phyloP scores from a whole-genome alignment of 176 grass and related monocot genomes.

The Eremochloa ophiuroides region DNA sequence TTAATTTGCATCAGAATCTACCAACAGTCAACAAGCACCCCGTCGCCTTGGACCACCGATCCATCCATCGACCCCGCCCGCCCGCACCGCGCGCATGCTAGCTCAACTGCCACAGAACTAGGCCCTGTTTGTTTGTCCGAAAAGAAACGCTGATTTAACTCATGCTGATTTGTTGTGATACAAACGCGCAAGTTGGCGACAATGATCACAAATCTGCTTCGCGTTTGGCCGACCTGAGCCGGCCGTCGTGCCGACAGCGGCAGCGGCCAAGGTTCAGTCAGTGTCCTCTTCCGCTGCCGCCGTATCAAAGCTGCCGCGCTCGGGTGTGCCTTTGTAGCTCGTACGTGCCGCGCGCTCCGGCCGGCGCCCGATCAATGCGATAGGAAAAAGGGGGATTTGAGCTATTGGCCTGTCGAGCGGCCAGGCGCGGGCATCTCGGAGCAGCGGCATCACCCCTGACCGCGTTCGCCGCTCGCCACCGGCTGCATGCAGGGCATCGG shows the following conservation, averaged over 20 bases:
- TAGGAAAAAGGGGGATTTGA: background rate
- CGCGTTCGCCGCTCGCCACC: background rate
- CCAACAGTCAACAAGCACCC: background rate
- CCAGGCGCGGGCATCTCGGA: slow-evolving; percentile 28
- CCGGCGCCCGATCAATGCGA: background rate
- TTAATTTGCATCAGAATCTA: slow-evolving; percentile 24
- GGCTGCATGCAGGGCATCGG: background rate
- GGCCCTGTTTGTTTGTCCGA: no score
- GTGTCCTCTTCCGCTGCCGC: background rate
- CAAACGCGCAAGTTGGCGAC: no score
- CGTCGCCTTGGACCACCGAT: background rate
- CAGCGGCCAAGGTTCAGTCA: background rate
- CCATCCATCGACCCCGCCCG: background rate
- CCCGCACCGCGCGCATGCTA: background rate
- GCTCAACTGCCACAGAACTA: no score
- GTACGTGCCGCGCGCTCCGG: background rate
- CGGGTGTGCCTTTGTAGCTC: background rate
- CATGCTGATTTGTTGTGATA: no score
- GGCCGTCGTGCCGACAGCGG: slow-evolving; percentile 20
- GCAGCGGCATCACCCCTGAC: background rate
- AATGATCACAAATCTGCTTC: no score
- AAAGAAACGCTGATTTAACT: no score
- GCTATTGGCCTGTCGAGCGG: slow-evolving; percentile 28
- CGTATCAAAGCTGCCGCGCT: background rate
- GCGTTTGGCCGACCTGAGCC: slow-evolving; percentile 19